These are phyloP conservation scores for Cryomyces minteri DNA, from an alignment of 495 filamentous ascomycete species.

Conservation along the genomic window DNA sequence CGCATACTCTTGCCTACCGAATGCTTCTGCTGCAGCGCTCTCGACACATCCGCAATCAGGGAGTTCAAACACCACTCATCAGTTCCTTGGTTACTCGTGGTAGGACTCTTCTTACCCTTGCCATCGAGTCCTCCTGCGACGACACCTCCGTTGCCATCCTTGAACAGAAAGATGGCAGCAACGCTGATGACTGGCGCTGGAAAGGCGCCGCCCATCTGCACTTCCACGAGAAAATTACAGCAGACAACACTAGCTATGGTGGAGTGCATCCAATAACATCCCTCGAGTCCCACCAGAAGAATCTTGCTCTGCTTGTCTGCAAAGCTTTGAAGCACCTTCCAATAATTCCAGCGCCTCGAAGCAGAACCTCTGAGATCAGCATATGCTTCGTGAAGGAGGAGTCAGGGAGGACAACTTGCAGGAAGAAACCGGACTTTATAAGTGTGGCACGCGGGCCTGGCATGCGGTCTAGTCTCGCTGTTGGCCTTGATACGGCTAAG, in stretches of 20 bases:
- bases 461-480: conserved; percentile 55
- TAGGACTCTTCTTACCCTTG: conserved; percentile 34
- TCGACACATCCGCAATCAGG: too few species aligned
- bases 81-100: too few species aligned
- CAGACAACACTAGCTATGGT: conserved; percentile 46
- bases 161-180: conserved; percentile 20
- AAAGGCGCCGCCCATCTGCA: conserved; percentile 29
- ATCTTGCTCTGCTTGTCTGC: conserved; percentile 44
- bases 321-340: conserved; percentile 42
- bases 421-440: conserved; percentile 52
- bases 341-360: neutral
- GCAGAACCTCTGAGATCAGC: neutral
- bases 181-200: neutral
- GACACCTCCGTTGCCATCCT: conserved; percentile 86
- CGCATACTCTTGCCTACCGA: too few species aligned
- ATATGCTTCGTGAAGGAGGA: neutral
- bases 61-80: too few species aligned
- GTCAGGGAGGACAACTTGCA: neutral
- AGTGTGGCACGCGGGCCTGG: conserved; percentile 79
- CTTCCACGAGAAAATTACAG: conserved; percentile 70
- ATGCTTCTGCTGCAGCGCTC: too few species aligned
- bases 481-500: conserved; percentile 73
- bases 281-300: conserved; percentile 52
- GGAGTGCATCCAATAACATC: conserved; percentile 67
- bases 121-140: conserved; percentile 93